These are phyloP conservation scores for Geranomyces variabilis DNA, from an alignment of 192 early-diverging fungal species.

Conservation along the genomic window DNA sequence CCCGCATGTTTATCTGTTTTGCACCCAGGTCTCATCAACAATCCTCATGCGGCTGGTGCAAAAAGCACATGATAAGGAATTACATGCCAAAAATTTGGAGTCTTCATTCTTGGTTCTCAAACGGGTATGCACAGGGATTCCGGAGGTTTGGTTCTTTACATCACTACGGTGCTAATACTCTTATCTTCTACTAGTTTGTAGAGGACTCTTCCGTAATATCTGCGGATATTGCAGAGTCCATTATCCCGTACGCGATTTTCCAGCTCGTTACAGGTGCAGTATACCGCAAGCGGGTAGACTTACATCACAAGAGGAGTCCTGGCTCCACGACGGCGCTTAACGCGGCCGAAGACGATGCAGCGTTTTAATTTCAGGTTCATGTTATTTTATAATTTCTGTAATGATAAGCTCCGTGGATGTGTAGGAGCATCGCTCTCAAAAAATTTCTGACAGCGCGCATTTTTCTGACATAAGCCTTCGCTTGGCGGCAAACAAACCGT, in stretches of 20 bases:
- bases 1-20: not conserved
- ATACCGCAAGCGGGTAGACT: constrained; percentile 23
- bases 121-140: constrained; percentile 10
- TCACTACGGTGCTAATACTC: not conserved
- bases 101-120: constrained; percentile 26
- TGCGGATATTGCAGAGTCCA: constrained; percentile 10
- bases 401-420: too few relatives aligned
- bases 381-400: too few relatives aligned
- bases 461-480: too few relatives aligned
- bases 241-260: constrained; percentile 28
- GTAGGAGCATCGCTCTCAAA: too few relatives aligned
- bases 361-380: constrained; percentile 10
- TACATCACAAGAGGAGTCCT: constrained; percentile 1
- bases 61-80: constrained; percentile 22
- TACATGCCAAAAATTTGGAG: constrained; percentile 23
- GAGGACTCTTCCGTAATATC: not conserved
- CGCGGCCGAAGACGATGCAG: constrained; percentile 9
- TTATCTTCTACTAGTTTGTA: constrained; percentile 9
- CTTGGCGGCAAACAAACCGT: too few relatives aligned
- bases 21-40: constrained; percentile 23
- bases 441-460: too few relatives aligned
- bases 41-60: constrained; percentile 28
- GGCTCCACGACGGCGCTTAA: not conserved
- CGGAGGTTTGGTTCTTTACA: not conserved
- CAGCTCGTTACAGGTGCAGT: constrained; percentile 5